Percentiles rank a stretch among this genome's conserved stretches.
Conservation (phyloP, 1,139 yeast genomes). For the Meyerozyma guilliermondii region DNA sequence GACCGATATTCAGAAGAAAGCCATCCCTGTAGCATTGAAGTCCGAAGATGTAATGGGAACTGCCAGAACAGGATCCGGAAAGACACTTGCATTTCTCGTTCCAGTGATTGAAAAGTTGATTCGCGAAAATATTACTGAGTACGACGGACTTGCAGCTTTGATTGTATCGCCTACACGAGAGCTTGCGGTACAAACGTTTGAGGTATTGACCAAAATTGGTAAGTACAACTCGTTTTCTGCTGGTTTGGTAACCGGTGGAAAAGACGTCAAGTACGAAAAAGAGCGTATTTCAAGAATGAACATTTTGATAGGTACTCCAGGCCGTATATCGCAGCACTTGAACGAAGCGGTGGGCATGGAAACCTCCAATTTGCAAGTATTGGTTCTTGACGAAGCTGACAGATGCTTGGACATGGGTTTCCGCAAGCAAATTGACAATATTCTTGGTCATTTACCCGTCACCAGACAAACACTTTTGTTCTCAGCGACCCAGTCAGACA, state of each 20-base stretch:
- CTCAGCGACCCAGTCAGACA: conserved; percentile 91
- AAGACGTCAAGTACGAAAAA: conserved; percentile 81
- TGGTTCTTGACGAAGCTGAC: conserved; percentile 94
- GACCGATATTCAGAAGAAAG: conserved; percentile 81
- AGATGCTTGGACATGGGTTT: conserved; percentile 97
- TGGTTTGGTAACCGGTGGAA: conserved; percentile 95
- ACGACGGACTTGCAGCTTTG: conserved; percentile 90
- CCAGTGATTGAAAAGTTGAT: conserved; percentile 76
- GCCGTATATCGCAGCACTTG: conserved; percentile 89
- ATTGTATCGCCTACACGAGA: conserved; percentile 93
- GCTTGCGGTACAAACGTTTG: conserved; percentile 89
- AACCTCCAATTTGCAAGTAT: conserved; percentile 68
- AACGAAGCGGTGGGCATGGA: conserved; percentile 90
- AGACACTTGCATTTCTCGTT: conserved; percentile 84
- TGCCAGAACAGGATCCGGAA: conserved; percentile 96
- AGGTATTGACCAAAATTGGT: conserved; percentile 83
- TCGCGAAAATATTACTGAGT: conserved; percentile 75
- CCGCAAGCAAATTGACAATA: conserved; percentile 80
- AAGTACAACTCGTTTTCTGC: conserved; percentile 78
- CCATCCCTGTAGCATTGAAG: conserved; percentile 73
- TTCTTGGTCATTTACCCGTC: conserved; percentile 76
- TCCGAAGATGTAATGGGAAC: conserved; percentile 87
- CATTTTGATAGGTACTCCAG: conserved; percentile 93
- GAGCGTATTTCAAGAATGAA: conserved; percentile 83
- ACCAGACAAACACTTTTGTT: conserved; percentile 84